phyloP scores from a whole-genome alignment of 345 rosid species.

The Dimocarpus longan region DNA sequence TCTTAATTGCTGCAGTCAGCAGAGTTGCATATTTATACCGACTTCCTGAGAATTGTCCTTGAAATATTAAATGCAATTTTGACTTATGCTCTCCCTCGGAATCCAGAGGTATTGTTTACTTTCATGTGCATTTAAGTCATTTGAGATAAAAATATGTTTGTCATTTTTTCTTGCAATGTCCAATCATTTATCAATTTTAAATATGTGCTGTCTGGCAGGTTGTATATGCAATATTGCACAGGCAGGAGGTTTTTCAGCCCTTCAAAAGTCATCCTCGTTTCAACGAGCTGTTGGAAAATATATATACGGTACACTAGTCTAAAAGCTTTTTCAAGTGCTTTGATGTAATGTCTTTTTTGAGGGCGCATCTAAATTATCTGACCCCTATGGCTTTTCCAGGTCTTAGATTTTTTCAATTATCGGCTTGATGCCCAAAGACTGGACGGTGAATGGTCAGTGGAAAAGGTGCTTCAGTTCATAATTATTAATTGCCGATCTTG shows the following conservation, averaged over 20 bases:
- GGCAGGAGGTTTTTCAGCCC: constrained; percentile 96
- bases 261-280: constrained; percentile 89
- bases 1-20: constrained; percentile 57
- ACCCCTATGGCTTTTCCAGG: constrained; percentile 44
- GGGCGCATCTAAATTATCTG: background rate
- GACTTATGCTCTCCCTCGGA: constrained; percentile 89
- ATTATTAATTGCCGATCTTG: constrained; percentile 79
- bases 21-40: constrained; percentile 92
- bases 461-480: constrained; percentile 83
- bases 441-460: constrained; percentile 96
- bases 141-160: background rate
- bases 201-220: constrained; percentile 49
- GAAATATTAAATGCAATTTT: constrained; percentile 93
- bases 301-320: constrained; percentile 58
- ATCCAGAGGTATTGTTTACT: constrained; percentile 75
- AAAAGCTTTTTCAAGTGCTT: constrained; percentile 1
- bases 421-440: constrained; percentile 84
- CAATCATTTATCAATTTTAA: background rate
- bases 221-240: constrained; percentile 91
- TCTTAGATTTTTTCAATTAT: constrained; percentile 86
- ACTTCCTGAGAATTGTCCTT: constrained; percentile 93
- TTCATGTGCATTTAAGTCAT: background rate
- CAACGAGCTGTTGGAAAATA: constrained; percentile 87
- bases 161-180: background rate
- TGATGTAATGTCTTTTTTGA: background rate